These are phyloP conservation scores for Fraxinus americana DNA, from an alignment of 257 asterid species.

Conservation along the genomic window DNA sequence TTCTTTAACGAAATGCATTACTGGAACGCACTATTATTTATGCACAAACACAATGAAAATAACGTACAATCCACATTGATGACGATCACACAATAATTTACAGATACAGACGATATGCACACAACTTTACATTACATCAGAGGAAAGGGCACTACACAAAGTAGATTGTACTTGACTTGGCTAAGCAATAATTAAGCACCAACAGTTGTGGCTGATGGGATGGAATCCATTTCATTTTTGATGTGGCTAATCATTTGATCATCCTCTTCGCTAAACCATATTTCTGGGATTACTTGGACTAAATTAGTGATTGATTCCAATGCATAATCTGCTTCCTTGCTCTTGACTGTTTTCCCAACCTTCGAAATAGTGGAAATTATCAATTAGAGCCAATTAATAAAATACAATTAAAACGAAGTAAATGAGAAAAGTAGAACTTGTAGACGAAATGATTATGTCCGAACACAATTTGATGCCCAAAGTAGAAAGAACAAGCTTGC, in stretches of 20 bases:
- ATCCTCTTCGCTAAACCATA: too few species aligned
- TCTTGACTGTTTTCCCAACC: constrained; percentile 35
- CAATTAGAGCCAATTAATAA: neutral
- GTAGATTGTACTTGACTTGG: constrained; percentile 16
- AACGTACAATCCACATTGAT: neutral
- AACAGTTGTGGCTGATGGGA: constrained; percentile 51
- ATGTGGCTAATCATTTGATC: constrained; percentile 28
- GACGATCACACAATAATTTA: constrained; percentile 7
- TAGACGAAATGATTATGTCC: neutral
- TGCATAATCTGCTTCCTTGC: constrained; percentile 75
- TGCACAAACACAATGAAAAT: constrained; percentile 10
- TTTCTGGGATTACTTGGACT: constrained; percentile 66
- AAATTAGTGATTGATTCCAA: constrained; percentile 48
- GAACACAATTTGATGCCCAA: neutral
- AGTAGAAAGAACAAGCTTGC: neutral
- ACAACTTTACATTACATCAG: constrained; percentile 12
- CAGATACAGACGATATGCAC: constrained; percentile 17
- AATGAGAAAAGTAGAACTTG: neutral
- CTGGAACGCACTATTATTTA: neutral
- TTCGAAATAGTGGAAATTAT: constrained; percentile 16
- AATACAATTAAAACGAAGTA: neutral
- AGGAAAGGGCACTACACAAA: neutral
- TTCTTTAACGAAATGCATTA: neutral
- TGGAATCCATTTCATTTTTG: constrained; percentile 58
- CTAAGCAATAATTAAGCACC: constrained; percentile 46